Percentiles rank a stretch among this genome's conserved stretches.
These are phyloP conservation scores for Castanea sativa DNA, from an alignment of 306 rosid species.

Conservation along the genomic window DNA sequence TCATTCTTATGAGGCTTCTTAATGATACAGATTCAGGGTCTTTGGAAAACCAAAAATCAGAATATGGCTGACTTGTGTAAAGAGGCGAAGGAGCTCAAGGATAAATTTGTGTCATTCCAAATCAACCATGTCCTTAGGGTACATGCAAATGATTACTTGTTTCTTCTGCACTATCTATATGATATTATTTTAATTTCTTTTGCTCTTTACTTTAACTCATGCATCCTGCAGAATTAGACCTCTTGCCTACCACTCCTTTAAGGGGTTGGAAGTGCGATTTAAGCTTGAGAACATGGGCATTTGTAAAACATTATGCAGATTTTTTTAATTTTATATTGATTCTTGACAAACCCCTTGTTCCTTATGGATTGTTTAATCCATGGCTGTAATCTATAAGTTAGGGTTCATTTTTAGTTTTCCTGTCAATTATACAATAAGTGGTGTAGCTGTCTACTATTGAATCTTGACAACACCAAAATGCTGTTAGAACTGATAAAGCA, in stretches of 20 bases:
- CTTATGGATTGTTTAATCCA: too few species aligned
- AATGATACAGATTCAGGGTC: slow-evolving; percentile 59
- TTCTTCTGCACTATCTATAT: background rate
- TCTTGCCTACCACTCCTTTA: too few species aligned
- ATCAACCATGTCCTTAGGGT: slow-evolving; percentile 76
- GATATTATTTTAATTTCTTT: background rate
- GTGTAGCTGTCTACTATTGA: background rate
- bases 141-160: slow-evolving; percentile 18
- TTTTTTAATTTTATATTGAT: too few species aligned
- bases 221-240: too few species aligned
- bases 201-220: too few species aligned
- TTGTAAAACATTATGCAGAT: too few species aligned
- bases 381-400: too few species aligned
- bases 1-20: slow-evolving; percentile 1
- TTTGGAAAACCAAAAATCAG: slow-evolving; percentile 63
- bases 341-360: too few species aligned
- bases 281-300: too few species aligned
- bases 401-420: too few species aligned
- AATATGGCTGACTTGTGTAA: slow-evolving; percentile 63
- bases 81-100: slow-evolving; percentile 56
- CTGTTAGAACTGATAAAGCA: background rate
- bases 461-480: background rate
- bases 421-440: too few species aligned
- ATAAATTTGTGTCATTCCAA: slow-evolving; percentile 58
- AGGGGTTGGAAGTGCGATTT: too few species aligned